These are phyloP conservation scores for Achlya hypogyna DNA, from an alignment of 352 stramenopile genomes.

Conservation along the genomic window DNA sequence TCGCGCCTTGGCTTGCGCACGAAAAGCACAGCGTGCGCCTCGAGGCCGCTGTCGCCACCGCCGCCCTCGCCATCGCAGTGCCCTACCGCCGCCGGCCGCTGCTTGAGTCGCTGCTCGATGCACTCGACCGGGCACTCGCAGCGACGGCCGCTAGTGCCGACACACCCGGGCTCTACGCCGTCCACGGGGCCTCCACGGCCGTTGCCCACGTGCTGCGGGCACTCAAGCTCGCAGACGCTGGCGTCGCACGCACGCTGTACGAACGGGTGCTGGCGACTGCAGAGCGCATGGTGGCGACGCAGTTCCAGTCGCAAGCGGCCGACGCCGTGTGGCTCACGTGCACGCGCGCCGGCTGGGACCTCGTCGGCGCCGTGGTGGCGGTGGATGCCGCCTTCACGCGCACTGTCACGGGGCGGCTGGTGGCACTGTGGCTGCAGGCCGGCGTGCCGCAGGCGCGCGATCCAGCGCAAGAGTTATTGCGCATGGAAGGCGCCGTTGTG, in stretches of 20 bases:
- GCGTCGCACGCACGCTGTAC: conserved; percentile 2
- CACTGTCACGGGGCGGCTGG: conserved; percentile 40
- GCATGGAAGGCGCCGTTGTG: conserved; percentile 71
- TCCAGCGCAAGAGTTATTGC: conserved; percentile 67
- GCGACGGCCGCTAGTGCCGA: neutral
- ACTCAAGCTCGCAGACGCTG: conserved; percentile 15
- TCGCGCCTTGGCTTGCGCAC: conserved; percentile 42
- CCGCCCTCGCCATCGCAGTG: conserved; percentile 54
- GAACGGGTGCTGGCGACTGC: conserved; percentile 40
- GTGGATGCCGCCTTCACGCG: conserved; percentile 60
- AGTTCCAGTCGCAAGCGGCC: conserved; percentile 61
- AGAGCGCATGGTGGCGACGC: conserved; percentile 62
- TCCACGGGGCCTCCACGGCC: conserved; percentile 59
- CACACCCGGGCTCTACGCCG: conserved; percentile 37
- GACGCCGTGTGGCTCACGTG: conserved; percentile 84
- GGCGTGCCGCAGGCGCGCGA: conserved; percentile 72
- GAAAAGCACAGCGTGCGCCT: conserved; percentile 73
- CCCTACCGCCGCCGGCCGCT: conserved; percentile 50
- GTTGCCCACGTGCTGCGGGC: conserved; percentile 32
- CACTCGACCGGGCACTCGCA: conserved; percentile 35
- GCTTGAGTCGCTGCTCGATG: conserved; percentile 32
- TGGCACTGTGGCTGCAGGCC: conserved; percentile 66
- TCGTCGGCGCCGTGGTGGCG: conserved; percentile 59
- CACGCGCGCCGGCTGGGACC: conserved; percentile 69
- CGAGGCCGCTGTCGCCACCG: conserved; percentile 49